These are phyloP conservation scores for Vicia sativa DNA, from an alignment of 306 rosid species.

Conservation along the genomic window DNA sequence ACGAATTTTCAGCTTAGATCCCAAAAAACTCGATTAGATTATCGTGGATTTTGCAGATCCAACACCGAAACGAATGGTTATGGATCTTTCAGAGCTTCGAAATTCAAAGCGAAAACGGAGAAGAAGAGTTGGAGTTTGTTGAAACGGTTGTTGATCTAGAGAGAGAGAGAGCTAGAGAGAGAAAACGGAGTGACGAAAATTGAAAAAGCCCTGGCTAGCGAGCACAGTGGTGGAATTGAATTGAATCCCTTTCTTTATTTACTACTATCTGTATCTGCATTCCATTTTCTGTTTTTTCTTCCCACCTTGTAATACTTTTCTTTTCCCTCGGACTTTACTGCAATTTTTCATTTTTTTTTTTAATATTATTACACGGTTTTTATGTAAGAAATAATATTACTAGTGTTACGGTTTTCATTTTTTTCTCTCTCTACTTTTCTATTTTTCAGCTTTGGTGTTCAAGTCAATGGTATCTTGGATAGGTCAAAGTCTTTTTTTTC, in stretches of 20 bases:
- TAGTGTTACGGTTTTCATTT: too few relatives aligned
- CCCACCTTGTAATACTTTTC: slow-evolving; percentile 26
- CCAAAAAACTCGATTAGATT: slow-evolving; percentile 32
- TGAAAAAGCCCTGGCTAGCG: slow-evolving; percentile 53
- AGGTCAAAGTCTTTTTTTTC: too few relatives aligned
- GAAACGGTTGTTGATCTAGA: slow-evolving; percentile 48
- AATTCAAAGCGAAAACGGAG: slow-evolving; percentile 18
- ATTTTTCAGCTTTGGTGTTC: too few relatives aligned
- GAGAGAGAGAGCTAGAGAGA: slow-evolving; percentile 38
- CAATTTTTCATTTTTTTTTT: not conserved
- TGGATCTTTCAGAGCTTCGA: slow-evolving; percentile 47
- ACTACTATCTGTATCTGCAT: slow-evolving; percentile 41
- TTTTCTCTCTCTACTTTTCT: too few relatives aligned
- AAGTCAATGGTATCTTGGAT: too few relatives aligned
- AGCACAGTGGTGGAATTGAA: slow-evolving; percentile 51
- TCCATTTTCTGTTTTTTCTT: slow-evolving; percentile 15
- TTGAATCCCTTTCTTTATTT: slow-evolving; percentile 45
- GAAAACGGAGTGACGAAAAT: slow-evolving; percentile 63
- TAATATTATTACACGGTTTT: too few relatives aligned
- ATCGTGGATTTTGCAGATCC: slow-evolving; percentile 47
- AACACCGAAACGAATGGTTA: slow-evolving; percentile 31
- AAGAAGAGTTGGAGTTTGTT: slow-evolving; percentile 5
- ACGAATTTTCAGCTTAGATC: slow-evolving; percentile 51
- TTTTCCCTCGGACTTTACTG: not conserved
- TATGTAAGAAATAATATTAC: too few relatives aligned